These are phyloP conservation scores for Passiflora organensis DNA, from an alignment of 345 rosid species.

Conservation along the genomic window DNA sequence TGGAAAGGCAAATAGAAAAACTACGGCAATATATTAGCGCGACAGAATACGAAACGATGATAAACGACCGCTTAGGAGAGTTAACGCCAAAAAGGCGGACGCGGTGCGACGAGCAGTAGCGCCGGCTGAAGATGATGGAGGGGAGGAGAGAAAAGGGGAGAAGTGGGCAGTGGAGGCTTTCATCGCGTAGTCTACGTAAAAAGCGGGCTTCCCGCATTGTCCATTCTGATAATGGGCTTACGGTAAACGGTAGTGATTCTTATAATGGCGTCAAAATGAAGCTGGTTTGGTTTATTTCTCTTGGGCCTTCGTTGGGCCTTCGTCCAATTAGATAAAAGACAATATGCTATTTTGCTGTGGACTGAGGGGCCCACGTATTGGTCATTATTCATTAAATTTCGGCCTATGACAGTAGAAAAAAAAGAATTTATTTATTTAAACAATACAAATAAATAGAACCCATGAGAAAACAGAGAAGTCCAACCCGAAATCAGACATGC, in stretches of 20 bases:
- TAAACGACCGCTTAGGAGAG: conserved; percentile 63
- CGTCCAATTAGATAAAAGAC: too few species aligned
- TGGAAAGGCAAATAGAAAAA: background rate
- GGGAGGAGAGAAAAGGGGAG: conserved; percentile 67
- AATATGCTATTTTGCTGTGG: background rate
- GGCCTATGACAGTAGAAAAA: too few species aligned
- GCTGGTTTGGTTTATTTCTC: background rate
- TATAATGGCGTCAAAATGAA: too few species aligned
- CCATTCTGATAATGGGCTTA: background rate
- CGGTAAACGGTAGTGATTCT: too few species aligned
- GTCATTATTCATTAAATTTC: background rate
- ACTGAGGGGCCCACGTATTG: background rate
- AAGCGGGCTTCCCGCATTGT: conserved; percentile 54
- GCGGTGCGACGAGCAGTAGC: conserved; percentile 21
- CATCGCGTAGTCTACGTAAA: conserved; percentile 74
- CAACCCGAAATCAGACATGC: conserved; percentile 3
- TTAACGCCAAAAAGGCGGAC: conserved; percentile 25
- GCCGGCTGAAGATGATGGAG: conserved; percentile 41
- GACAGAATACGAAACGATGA: too few species aligned
- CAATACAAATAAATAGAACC: too few species aligned
- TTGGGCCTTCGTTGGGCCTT: too few species aligned
- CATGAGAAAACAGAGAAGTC: too few species aligned
- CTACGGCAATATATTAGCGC: too few species aligned
- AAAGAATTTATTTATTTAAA: too few species aligned
- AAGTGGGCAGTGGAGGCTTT: conserved; percentile 98